Percentiles rank a stretch among this genome's conserved stretches.
phyloP scores from a whole-genome alignment of 345 rosid genomes.

The Eucalyptus marginata region DNA sequence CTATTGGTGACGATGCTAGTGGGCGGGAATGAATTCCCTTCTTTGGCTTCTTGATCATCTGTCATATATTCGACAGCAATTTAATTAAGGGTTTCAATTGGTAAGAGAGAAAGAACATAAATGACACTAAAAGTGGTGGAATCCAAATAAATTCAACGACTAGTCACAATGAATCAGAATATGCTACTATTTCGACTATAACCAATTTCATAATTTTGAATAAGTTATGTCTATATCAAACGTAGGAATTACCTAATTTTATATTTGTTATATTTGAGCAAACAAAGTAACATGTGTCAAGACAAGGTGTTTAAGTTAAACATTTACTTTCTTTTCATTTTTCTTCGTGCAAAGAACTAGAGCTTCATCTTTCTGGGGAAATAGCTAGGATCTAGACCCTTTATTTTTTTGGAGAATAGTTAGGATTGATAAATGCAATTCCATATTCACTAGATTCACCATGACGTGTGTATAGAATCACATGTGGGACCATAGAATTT shows the following conservation, averaged over 20 bases:
- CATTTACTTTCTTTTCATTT: neutral
- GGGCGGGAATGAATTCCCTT: neutral
- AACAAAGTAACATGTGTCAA: neutral
- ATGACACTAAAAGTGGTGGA: neutral
- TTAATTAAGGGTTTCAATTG: neutral
- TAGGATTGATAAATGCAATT: neutral
- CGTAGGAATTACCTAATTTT: neutral
- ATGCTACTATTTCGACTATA: neutral
- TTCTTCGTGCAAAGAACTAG: neutral
- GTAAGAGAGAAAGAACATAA: neutral
- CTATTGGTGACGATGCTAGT: neutral
- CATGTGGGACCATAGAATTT: neutral
- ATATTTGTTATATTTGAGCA: neutral
- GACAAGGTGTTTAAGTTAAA: neutral
- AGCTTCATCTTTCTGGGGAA: neutral
- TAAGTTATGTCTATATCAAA: neutral
- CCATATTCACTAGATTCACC: neutral
- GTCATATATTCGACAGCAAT: neutral
- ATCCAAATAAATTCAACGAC: neutral
- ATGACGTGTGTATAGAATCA: neutral
- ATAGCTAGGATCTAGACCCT: neutral
- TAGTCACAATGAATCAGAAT: neutral
- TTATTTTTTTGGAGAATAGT: neutral
- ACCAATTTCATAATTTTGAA: neutral
- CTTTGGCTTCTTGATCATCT: constrained; percentile 4